phyloP scores from a whole-genome alignment of 202 grass and related monocot genomes.

The Schoenoplectus tabernaemontani region DNA sequence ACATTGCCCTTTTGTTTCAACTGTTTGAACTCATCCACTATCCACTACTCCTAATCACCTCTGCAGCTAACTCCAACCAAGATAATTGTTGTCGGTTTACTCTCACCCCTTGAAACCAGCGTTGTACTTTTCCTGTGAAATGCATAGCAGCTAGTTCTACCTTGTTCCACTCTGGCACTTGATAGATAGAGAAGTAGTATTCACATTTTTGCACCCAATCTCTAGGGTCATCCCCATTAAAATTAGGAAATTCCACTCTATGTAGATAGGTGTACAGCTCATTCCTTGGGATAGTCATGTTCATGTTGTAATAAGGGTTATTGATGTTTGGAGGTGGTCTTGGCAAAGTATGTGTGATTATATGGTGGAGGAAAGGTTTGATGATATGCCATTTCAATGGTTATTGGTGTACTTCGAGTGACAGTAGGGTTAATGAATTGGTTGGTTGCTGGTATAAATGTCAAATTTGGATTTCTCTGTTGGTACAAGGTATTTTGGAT shows the following conservation, averaged over 20 bases:
- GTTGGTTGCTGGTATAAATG: too few species aligned
- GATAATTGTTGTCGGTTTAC: neutral
- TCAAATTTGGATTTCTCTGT: too few species aligned
- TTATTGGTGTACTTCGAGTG: too few species aligned
- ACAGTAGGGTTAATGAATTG: too few species aligned
- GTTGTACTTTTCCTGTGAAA: neutral
- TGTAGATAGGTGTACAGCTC: too few species aligned
- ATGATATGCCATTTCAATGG: too few species aligned
- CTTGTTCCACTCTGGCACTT: neutral
- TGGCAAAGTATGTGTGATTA: too few species aligned
- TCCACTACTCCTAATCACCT: neutral
- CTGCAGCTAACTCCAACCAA: neutral
- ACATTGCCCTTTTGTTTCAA: neutral
- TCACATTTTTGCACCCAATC: neutral
- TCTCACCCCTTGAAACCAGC: neutral
- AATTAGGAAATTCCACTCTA: neutral
- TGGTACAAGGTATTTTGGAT: too few species aligned
- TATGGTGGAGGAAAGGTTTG: too few species aligned
- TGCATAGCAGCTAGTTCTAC: neutral
- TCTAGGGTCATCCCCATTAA: neutral
- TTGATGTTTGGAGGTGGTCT: too few species aligned
- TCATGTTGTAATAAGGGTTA: too few species aligned
- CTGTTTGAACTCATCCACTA: neutral
- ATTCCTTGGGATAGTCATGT: too few species aligned
- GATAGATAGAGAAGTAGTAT: neutral